phyloP scores from a whole-genome alignment of 2,329 filamentous ascomycete genomes.

The Fusarium solani-melongenae region DNA sequence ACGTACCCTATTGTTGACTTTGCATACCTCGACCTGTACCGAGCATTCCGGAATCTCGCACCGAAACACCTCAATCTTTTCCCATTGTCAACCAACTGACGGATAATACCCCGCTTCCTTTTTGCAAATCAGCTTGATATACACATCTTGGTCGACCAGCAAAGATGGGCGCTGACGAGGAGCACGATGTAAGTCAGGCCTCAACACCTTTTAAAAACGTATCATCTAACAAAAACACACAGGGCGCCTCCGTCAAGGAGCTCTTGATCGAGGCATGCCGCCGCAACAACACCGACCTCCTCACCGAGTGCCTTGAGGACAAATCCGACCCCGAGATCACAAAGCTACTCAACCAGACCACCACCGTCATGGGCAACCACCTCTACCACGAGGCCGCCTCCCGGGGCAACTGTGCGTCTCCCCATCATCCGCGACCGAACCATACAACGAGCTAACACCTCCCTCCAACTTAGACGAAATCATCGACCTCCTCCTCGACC shows the following conservation, averaged over 20 bases:
- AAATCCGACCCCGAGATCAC: constrained; percentile 75
- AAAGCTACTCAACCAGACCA: constrained; percentile 84
- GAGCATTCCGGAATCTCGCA: neutral
- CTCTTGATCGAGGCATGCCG: constrained; percentile 92
- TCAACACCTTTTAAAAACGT: neutral
- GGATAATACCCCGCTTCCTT: constrained; percentile 29
- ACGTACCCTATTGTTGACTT: neutral
- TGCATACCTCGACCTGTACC: neutral
- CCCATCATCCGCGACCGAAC: constrained; percentile 17
- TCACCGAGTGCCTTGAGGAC: constrained; percentile 76
- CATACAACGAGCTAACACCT: neutral
- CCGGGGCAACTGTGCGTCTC: constrained; percentile 82
- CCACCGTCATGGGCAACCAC: constrained; percentile 87
- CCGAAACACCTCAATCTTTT: neutral
- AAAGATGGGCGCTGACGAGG: constrained; percentile 46
- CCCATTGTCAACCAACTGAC: constrained; percentile 7
- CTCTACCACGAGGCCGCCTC: constrained; percentile 90
- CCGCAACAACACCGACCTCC: constrained; percentile 88
- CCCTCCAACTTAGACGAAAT: constrained; percentile 70
- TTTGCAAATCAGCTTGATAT: constrained; percentile 5
- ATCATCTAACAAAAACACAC: neutral
- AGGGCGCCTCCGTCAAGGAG: constrained; percentile 89
- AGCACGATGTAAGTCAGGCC: constrained; percentile 48
- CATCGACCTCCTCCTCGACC: constrained; percentile 84
- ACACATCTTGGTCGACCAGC: neutral